Percentiles rank a stretch among this genome's conserved stretches.
These are phyloP conservation scores for Alternaria sp. DNA, from an alignment of 2,329 filamentous ascomycete genomes.

Conservation along the genomic window DNA sequence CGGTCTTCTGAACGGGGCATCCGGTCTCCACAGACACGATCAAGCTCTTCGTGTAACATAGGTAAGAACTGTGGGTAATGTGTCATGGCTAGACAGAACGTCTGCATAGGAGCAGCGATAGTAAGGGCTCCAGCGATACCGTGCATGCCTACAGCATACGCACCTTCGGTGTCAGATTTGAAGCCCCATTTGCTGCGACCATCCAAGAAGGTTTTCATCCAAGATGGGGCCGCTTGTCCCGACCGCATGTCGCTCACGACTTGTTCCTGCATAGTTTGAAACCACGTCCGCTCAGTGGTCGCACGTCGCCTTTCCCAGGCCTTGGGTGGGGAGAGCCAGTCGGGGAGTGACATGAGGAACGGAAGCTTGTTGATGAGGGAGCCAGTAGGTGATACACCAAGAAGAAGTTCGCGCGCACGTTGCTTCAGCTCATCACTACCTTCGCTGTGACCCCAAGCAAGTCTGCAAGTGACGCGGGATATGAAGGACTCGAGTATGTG, in stretches of 20 bases:
- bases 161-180: conserved; percentile 55
- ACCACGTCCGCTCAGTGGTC: conserved; percentile 56
- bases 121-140: conserved; percentile 58
- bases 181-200: conserved; percentile 53
- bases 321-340: conserved; percentile 54
- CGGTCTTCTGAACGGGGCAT: conserved; percentile 50
- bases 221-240: conserved; percentile 50
- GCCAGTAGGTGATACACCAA: conserved; percentile 58
- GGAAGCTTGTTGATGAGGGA: conserved; percentile 57
- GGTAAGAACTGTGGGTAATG: conserved; percentile 56
- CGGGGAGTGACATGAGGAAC: conserved; percentile 57
- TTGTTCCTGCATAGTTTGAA: conserved; percentile 56
- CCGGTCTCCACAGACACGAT: conserved; percentile 52
- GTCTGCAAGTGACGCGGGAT: conserved; percentile 57
- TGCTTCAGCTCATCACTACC: conserved; percentile 59
- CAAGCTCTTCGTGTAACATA: conserved; percentile 53
- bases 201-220: conserved; percentile 57
- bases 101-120: conserved; percentile 58
- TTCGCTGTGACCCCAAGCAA: conserved; percentile 57
- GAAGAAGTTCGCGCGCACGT: conserved; percentile 57
- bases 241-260: conserved; percentile 49
- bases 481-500: conserved; percentile 57
- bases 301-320: conserved; percentile 57
- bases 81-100: conserved; percentile 58
- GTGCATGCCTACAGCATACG: conserved; percentile 59